Evolutionary conservation across 169 alveolate species (phyloP).

Genomic region (Neospora caninum): DNA sequence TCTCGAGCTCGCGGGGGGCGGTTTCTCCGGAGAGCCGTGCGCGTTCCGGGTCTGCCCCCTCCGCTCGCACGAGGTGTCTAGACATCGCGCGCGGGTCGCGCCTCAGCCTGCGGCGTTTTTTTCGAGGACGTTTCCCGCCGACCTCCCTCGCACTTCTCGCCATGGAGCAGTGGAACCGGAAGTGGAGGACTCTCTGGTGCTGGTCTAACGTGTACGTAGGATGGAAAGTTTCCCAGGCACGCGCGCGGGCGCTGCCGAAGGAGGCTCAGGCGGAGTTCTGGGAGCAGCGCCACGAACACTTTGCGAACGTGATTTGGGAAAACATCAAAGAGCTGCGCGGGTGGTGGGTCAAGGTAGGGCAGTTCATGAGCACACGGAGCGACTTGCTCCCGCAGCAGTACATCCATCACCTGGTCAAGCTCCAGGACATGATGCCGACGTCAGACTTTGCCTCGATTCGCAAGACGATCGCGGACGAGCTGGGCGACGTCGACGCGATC

Average conservation of each 20-base stretch:
- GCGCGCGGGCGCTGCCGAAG: slow-evolving; percentile 77
- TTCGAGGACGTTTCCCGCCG: too few species aligned
- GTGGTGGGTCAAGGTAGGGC: slow-evolving; percentile 95
- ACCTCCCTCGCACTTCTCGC: too few species aligned
- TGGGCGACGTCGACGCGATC: slow-evolving; percentile 67
- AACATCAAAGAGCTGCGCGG: slow-evolving; percentile 88
- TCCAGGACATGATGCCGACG: slow-evolving; percentile 91
- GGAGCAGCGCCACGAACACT: slow-evolving; percentile 88
- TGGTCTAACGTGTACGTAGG: slow-evolving; percentile 85
- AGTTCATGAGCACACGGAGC: slow-evolving; percentile 89
- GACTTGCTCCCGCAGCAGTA: slow-evolving; percentile 89
- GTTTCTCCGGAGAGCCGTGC: too few species aligned
- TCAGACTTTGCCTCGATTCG: slow-evolving; percentile 75
- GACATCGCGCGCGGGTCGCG: too few species aligned
- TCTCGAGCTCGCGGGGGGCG: too few species aligned
- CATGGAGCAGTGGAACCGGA: slow-evolving; percentile 36
- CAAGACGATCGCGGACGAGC: slow-evolving; percentile 80
- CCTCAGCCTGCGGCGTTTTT: too few species aligned
- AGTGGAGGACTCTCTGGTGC: slow-evolving; percentile 82
- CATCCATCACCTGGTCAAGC: slow-evolving; percentile 82
- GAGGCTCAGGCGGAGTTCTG: slow-evolving; percentile 86
- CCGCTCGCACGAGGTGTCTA: too few species aligned
- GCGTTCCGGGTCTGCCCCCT: too few species aligned
- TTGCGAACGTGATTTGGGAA: slow-evolving; percentile 86
- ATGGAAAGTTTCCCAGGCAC: slow-evolving; percentile 82